phyloP scores from a whole-genome alignment of 345 rosid species.

The Bruguiera parviflora region DNA sequence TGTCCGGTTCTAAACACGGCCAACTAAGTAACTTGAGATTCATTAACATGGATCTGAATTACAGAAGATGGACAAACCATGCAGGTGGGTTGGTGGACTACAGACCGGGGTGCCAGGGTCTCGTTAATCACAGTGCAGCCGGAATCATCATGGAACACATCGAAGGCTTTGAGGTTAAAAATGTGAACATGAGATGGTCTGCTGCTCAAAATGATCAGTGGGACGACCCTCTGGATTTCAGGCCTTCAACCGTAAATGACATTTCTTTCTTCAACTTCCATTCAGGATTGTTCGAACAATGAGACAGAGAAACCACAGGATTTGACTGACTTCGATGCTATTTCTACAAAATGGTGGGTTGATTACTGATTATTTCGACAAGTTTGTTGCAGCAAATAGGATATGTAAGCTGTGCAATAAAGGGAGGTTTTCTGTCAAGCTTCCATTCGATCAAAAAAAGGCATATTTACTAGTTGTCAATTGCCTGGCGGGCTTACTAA shows the following conservation, averaged over 20 bases:
- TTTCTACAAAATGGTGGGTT: neutral
- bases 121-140: conserved; percentile 61
- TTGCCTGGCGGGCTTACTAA: neutral
- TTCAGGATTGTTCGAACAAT: conserved; percentile 41
- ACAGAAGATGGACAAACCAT: conserved; percentile 67
- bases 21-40: conserved; percentile 57
- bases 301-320: neutral
- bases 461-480: too few relatives aligned
- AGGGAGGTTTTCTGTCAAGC: too few relatives aligned
- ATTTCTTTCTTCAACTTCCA: conserved; percentile 64
- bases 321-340: neutral
- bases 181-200: conserved; percentile 73
- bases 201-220: conserved; percentile 36
- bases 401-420: too few relatives aligned
- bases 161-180: conserved; percentile 64
- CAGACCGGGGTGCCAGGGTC: conserved; percentile 86
- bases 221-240: conserved; percentile 81
- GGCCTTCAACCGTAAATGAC: conserved; percentile 69
- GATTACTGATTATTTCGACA: neutral
- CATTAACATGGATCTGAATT: conserved; percentile 55
- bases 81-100: conserved; percentile 70
- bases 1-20: conserved; percentile 74
- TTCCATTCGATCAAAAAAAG: too few relatives aligned
- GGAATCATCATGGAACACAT: conserved; percentile 91
- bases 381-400: neutral